Base-by-base conservation (phyloP, 192 early-diverging fungal genomes). In the Gonapodya sp. region DNA sequence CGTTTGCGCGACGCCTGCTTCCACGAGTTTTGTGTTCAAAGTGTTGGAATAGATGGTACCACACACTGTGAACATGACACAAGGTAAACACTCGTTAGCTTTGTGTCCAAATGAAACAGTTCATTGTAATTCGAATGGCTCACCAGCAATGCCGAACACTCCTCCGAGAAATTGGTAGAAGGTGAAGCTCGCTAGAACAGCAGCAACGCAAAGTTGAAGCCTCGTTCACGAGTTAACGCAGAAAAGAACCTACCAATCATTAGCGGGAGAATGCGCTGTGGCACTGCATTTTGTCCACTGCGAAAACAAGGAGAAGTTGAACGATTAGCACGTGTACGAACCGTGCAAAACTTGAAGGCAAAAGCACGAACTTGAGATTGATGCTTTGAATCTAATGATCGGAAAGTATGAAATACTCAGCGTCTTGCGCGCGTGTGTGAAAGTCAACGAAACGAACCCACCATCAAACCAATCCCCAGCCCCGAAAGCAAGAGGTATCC, bases 401-500 rank as follows among this genome's bases (percentile, higher is more conserved):
- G n/a, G n/a, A n/a, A n/a, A n/a, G n/a, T n/a, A n/a, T n/a, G n/a
- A n/a, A n/a, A n/a, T 64, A 16, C 46, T 16, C 46, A 64, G 24
- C 46, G 46, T 64, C 46, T 24, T 24, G 46, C 8, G 46, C 8
- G 8, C 46, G 46, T 64, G 24, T 24, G 24, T 64, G 8, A 64
- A 64, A 64, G 24, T 24, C 8, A 64, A 64, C 46, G 46, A 16
- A 8, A 64, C 46, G 8, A 64, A 24, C 46, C 24, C 46, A 64
- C 46, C 8, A 16, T 88, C 36, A 91, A 80, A 0, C 92, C 92
- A 30, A 90, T 82, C 0, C 91, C 90, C 2, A 89, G 73, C 18
- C 89, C 89, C 79, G 81, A 84, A 37, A 91, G 18, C 14, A 88
- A 35, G 37, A 94, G 84, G 33, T 87, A 85, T 36, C 89, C 89